Evolutionary conservation across 169 alveolate species (phyloP), one percentile per base, ranked within the genome.

Genomic region (Eimeria praecox): DNA sequence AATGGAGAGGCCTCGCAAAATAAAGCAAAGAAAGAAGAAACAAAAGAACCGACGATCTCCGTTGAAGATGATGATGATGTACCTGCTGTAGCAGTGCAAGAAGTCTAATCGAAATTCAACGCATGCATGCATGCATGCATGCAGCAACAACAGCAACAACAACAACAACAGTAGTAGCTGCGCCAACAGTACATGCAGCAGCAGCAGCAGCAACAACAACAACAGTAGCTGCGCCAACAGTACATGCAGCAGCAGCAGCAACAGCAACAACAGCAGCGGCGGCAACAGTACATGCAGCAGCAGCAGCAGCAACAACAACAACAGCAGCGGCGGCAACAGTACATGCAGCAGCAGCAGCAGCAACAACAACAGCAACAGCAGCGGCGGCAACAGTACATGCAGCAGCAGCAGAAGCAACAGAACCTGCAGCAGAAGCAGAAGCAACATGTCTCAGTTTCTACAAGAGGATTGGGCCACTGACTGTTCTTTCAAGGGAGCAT

Each of bases 1-100:
- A n/a, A 12, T 18, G 12, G 30, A 22, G n/a, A 5, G 69, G 22
- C 0, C 69, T n/a, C n/a, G n/a, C 20, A 40, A 42, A 35, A 77
- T 35, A 24, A 56, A 22, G 35, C 24, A 42, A 40, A 14, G 87
- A 46, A 77, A 77, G 24, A 22, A 62, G 40, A 77, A 14, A 22
- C 33, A 12, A 33, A 9, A 12, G 38, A 73, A 8, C 35, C 14
- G 22, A 22, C 27, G 33, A 33, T 38, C 40, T 4, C 40, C 3
- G 46, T 38, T n/a, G 82, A 30, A 10, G 82, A 71, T 71, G 82
- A 71, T 71, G 82, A 71, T n/a, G 82, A 71, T 10, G 46, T 38
- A 71, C 9, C 33, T 10, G 82, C 82, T 71, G 82, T 16, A 38
- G 82, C 82, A 38, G 27, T 14, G 24, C 82, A 71, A 27, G 82